Evolutionary conservation across 1,284 basidiomycete species (phyloP).

Genomic region (Ceratorhiza oryzae-sativae): DNA sequence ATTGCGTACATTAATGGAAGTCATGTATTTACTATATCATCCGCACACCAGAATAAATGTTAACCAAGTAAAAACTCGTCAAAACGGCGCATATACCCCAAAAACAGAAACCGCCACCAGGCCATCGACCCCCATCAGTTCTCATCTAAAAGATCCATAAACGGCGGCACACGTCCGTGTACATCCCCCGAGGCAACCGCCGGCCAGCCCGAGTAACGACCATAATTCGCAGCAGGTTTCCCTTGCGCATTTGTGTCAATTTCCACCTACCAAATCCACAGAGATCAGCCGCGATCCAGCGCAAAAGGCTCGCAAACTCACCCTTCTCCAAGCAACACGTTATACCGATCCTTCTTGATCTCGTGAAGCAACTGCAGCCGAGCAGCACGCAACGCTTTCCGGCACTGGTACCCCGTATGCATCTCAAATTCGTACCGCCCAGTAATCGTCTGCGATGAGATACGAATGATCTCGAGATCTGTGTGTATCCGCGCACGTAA

Average conservation of each 20-base stretch:
- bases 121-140: neutral
- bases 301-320: neutral
- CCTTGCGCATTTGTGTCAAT: conserved; percentile 26
- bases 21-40: no score
- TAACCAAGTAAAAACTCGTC: neutral
- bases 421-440: conserved; percentile 21
- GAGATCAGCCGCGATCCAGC: neutral
- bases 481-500: neutral
- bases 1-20: neutral
- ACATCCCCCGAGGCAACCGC: conserved; percentile 30
- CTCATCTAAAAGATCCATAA: conserved; percentile 12
- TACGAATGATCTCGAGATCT: conserved; percentile 25
- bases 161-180: neutral
- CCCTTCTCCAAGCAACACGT: conserved; percentile 29
- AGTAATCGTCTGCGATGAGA: conserved; percentile 20
- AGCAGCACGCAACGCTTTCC: conserved; percentile 16
- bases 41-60: neutral
- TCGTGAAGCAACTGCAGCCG: conserved; percentile 26
- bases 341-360: conserved; percentile 29
- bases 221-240: conserved; percentile 4
- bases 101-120: neutral
- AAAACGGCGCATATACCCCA: neutral
- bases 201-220: conserved; percentile 20
- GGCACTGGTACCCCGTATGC: conserved; percentile 6
- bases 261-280: neutral